Evolutionary conservation across 441 rosid species (phyloP).

Genomic region (Populus tomentosa): DNA sequence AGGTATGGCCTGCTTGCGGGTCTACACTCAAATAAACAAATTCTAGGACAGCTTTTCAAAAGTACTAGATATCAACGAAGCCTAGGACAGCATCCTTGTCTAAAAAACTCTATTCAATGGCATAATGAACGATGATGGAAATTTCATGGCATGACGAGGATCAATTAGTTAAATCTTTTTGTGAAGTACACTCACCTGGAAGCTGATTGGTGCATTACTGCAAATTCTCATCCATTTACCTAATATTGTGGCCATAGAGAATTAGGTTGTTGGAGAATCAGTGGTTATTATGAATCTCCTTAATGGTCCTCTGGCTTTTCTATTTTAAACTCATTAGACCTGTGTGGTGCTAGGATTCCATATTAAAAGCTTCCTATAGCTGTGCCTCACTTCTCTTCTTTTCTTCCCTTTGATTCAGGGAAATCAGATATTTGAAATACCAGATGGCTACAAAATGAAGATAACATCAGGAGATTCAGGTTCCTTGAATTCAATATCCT

Average conservation of each 20-base stretch:
- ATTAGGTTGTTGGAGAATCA: slow-evolving; percentile 7
- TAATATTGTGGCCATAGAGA: not conserved
- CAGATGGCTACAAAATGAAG: slow-evolving; percentile 68
- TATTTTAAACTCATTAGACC: not conserved
- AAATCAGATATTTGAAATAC: slow-evolving; percentile 82
- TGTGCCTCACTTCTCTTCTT: not conserved
- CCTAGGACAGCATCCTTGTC: not conserved
- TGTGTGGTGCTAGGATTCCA: not conserved
- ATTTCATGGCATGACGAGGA: not conserved
- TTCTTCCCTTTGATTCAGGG: slow-evolving; percentile 43
- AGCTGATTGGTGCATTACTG: not conserved
- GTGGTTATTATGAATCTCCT: not conserved
- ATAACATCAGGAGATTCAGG: slow-evolving; percentile 63
- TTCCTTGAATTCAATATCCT: slow-evolving; percentile 15
- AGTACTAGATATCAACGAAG: not conserved
- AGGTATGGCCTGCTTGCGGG: not conserved
- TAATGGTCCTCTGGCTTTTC: not conserved
- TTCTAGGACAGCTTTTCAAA: not conserved
- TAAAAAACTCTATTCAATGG: not conserved
- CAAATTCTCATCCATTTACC: not conserved
- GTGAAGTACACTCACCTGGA: not conserved
- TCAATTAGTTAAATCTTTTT: not conserved
- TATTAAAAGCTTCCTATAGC: not conserved
- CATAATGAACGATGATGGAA: not conserved
- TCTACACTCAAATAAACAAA: not conserved